Evolutionary conservation across 345 rosid species (phyloP), one percentile per base, ranked within the genome.

Genomic region (Aquilaria yunnanensis): DNA sequence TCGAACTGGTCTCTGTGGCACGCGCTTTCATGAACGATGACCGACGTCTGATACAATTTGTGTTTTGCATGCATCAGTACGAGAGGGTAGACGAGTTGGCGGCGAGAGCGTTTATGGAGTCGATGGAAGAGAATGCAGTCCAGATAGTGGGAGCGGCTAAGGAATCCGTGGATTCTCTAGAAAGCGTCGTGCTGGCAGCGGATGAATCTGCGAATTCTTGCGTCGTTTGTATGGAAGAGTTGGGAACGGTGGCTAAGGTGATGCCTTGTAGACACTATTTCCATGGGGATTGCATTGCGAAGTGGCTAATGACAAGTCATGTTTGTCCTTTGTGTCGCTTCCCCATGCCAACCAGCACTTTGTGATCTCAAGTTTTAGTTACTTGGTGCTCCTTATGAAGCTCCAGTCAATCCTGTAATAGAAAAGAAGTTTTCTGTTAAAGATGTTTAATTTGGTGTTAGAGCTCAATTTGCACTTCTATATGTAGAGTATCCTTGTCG

Each of bases 301-400:
- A 29, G 12, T 66, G 70, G 70, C 32, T 66, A 56, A 12, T 41
- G 30, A 59, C 37, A n/a, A 59, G 70, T 48, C 56, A 66, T 46
- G 12, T 66, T 14, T 66, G 70, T 50, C 70, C 70, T 3, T 46
- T 66, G 9, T 66, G 70, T 66, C 62, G 58, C n/a, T 66, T 65
- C 46, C 60, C 56, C 47, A 31, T 56, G 61, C 61, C 68, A 31
- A 10, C 34, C 30, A 37, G 23, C 23, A 16, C 23, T 16, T 16
- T 16, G 23, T 16, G 23, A 16, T 16, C 23, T 16, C 12, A 8
- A 47, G 50, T 12, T 47, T 16, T 16, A 16, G 23, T 16, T 16
- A 16, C 23, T 16, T 16, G 23, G 23, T 16, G 23, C 23, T 16
- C 23, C 23, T 16, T 16, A 16, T 16, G 23, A 16, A 16, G 23